phyloP scores from a whole-genome alignment of 257 asterid species.

The Mentha longifolia region DNA sequence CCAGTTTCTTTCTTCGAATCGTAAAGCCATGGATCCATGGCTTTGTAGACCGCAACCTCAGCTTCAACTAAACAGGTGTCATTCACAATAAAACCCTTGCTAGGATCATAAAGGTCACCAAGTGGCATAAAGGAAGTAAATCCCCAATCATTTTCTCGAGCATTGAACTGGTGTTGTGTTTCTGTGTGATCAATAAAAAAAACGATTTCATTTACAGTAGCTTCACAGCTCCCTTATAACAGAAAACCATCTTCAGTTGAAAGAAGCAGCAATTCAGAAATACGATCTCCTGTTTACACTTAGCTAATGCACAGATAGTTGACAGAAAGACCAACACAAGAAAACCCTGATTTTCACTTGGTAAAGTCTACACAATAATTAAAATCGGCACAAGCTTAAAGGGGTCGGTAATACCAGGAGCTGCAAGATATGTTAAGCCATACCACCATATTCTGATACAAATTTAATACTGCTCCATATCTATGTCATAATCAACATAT shows the following conservation, averaged over 20 bases:
- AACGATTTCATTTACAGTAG: conserved; percentile 4
- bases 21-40: conserved; percentile 41
- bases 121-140: conserved; percentile 54
- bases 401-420: conserved; percentile 21
- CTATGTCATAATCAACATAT: conserved; percentile 12
- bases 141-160: conserved; percentile 62
- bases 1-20: conserved; percentile 60
- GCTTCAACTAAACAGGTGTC: conserved; percentile 56
- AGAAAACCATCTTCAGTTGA: conserved; percentile 7
- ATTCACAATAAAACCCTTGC: conserved; percentile 49
- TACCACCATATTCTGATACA: conserved; percentile 17
- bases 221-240: conserved; percentile 12
- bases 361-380: conserved; percentile 1
- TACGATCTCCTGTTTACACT: conserved; percentile 17
- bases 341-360: neutral
- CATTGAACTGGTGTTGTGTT: conserved; percentile 51
- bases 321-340: conserved; percentile 24
- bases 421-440: conserved; percentile 25
- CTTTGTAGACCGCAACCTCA: conserved; percentile 39
- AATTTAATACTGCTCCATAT: conserved; percentile 21
- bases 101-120: conserved; percentile 47
- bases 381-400: conserved; percentile 17
- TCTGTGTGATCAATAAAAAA: conserved; percentile 42
- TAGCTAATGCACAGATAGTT: conserved; percentile 5
- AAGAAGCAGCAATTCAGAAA: neutral